Base-by-base conservation (phyloP, 208 protist genomes). In the Crithidia fasciculata region DNA sequence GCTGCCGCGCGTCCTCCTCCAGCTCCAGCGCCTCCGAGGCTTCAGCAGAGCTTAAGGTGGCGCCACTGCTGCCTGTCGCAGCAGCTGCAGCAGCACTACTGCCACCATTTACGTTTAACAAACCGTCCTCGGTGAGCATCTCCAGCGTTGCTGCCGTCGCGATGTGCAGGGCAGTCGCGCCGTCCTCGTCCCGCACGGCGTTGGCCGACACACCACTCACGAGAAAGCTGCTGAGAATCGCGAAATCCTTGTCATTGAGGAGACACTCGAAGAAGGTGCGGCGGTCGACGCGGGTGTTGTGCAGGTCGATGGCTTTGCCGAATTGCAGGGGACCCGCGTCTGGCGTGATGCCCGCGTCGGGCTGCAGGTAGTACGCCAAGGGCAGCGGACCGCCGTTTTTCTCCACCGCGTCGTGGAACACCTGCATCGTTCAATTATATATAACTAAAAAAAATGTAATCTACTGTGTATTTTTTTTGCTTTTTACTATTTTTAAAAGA, bases 131-230 rank as follows among this genome's bases (percentile, higher is more conserved):
- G 40, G 50, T 16, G 6, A 78, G 63, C 55, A 72, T 3, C 37
- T 64, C 56, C 7, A 76, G 57, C 4, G 69, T 77, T 4, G 76
- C 76, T 5, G 80, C 77, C 2, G 86, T 79, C 5, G 90, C 90
- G 50, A 92, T 60, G 72, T 95, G 90, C 37, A 95, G 79, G 9
- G 88, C 78, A 0, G 86, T 88, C 10, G 84, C 84, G 5, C 87
- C 84, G 61, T 83, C 84, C 41, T 80, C 75, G 8, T 39, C 78
- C 2, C 88, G 76, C 58, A 66, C 45, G 12, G 78, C 77, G 52
- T 89, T 85, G 13, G 86, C 65, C 8, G 78, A 50, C 45, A 87
- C 78, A 4, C 91, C 91, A 28, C 85, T 85, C 8, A 93, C 57
- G 37, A 95, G 45, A 50, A 93, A 90, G 2, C 86, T 74, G 9